Conservation (phyloP, 2,329 filamentous ascomycete species). For the Colletotrichum viniferum region DNA sequence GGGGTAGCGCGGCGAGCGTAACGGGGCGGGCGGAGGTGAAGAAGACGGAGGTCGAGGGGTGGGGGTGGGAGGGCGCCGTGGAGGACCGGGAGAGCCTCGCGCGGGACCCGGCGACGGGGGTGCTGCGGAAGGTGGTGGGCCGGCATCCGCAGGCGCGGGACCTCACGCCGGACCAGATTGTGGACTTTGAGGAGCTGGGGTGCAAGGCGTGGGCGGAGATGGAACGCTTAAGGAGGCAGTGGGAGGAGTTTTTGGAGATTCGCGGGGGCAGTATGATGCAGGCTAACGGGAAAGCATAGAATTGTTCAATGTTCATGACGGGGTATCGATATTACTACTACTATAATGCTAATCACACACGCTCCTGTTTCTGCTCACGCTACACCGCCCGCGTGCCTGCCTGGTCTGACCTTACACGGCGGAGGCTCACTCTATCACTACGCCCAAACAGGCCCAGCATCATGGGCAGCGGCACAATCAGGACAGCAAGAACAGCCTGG, state of each 20-base stretch:
- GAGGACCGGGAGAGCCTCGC: constrained; percentile 54
- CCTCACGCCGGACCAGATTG: constrained; percentile 63
- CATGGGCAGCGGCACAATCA: constrained; percentile 70
- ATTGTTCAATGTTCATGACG: not conserved
- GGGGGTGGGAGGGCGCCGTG: constrained; percentile 74
- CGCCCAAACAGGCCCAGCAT: constrained; percentile 74
- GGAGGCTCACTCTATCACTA: constrained; percentile 51
- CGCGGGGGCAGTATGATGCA: not conserved
- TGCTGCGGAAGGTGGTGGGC: constrained; percentile 57
- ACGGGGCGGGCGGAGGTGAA: constrained; percentile 65
- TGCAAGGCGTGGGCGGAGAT: constrained; percentile 70
- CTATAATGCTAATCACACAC: not conserved
- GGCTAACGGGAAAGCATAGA: not conserved
- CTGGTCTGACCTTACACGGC: constrained; percentile 51
- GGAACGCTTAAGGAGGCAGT: constrained; percentile 71
- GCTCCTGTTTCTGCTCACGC: not conserved
- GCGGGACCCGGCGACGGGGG: constrained; percentile 43
- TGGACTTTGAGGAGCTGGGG: constrained; percentile 67
- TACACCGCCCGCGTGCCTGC: not conserved
- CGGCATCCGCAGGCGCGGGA: constrained; percentile 63
- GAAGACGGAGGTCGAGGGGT: constrained; percentile 84
- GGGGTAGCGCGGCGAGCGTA: constrained; percentile 76
- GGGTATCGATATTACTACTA: not conserved
- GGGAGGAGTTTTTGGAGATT: constrained; percentile 56
- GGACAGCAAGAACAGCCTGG: constrained; percentile 72